Percentiles rank a stretch among this genome's conserved stretches.
Conservation (phyloP, 257 asterid genomes). For the Solanum dulcamara region DNA sequence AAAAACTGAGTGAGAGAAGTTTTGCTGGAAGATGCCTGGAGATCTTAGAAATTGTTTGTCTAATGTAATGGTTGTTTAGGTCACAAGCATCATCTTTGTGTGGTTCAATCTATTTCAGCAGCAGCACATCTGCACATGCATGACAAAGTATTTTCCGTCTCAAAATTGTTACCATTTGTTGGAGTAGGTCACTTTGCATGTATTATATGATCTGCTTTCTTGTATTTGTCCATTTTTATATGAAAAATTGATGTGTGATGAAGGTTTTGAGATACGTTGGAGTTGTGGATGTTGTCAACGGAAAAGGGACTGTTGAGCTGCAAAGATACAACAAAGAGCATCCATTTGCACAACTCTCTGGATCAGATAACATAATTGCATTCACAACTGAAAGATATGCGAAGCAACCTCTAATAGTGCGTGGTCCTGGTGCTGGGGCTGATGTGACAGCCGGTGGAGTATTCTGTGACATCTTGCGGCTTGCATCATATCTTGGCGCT, state of each 20-base stretch:
- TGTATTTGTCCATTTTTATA: neutral
- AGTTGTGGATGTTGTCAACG: conserved; percentile 77
- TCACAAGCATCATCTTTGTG: neutral
- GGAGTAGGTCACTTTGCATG: neutral
- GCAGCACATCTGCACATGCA: neutral
- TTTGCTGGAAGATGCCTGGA: neutral
- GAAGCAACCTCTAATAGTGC: conserved; percentile 79
- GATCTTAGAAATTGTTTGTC: neutral
- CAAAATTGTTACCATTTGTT: neutral
- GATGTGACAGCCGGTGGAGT: conserved; percentile 98
- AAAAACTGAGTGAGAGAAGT: neutral
- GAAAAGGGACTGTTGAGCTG: conserved; percentile 72
- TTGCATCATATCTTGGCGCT: conserved; percentile 94
- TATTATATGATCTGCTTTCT: neutral
- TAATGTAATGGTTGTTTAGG: neutral
- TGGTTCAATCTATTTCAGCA: neutral
- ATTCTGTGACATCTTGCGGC: conserved; percentile 87
- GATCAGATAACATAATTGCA: conserved; percentile 93
- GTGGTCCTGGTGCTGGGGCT: conserved; percentile 99
- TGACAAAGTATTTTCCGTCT: neutral
- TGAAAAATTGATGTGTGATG: neutral
- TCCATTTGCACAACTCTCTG: conserved; percentile 93
- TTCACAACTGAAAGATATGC: conserved; percentile 91
- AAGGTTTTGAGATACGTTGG: conserved; percentile 97
- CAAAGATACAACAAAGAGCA: conserved; percentile 70